Base-by-base conservation (phyloP, 2,329 filamentous ascomycete genomes). In the Scedosporium boydii region DNA sequence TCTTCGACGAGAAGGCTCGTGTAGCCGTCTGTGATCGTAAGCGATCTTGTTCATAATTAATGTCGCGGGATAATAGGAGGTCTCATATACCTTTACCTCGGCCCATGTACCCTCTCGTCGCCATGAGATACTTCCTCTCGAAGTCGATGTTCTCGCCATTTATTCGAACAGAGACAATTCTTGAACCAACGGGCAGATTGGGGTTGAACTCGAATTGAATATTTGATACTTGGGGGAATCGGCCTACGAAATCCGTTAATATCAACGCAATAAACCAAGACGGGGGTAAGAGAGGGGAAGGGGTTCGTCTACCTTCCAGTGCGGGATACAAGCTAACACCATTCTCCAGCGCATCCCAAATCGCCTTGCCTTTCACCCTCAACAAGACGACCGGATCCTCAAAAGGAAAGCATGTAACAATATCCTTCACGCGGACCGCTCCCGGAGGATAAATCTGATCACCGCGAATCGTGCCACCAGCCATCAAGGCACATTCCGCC, bases 331-430 rank as follows among this genome's bases (percentile, higher is more conserved):
- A 82, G 51, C 86, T 88, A 0, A 97, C 87, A 0, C 88, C 86
- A 68, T 96, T 96, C 72, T 96, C 92, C 1, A 96, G 74, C 0
- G 92, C 92, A n/a, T 86, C 87, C 69, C 87, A 79, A 38, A 97
- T 84, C 1, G 87, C 88, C 67, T 85, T 79, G 0, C 93, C 93
- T 0, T 78, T 85, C 4, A 91, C 80, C 41, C 82, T 83, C 64
- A 96, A 78, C 3, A 96, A 84, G 0, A 96, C 88, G 1, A 93
- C 89, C 0, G 92, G 91, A 66, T 96, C 92, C 70, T 96, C 92
- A 68, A 97, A 96, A 0, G 93, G 93, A 67, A 96, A 96, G 70
- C 91, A 96, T 59, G 90, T 89, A 63, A 92, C 84, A n/a, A 96
- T 84, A 69, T 96, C 91, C 69, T 90, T 90, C 64, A 96, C 77